These are phyloP conservation scores for Phytophthora citrophthora DNA, from an alignment of 352 stramenopile genomes.

Conservation along the genomic window DNA sequence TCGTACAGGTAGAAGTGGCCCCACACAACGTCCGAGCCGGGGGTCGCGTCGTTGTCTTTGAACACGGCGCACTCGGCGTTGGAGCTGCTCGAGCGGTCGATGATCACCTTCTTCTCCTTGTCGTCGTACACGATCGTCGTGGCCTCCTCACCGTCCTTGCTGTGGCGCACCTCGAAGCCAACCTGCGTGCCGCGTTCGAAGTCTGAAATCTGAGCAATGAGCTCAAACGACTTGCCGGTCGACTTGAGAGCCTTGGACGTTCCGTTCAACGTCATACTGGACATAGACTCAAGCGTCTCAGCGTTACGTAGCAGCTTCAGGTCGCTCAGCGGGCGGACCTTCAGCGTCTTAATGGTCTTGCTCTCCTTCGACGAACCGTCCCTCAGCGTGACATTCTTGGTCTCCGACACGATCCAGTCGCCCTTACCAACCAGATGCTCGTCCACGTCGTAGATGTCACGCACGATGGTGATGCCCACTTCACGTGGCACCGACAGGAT, in stretches of 20 bases:
- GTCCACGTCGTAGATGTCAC: constrained; percentile 59
- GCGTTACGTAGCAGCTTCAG: constrained; percentile 53
- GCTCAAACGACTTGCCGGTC: constrained; percentile 59
- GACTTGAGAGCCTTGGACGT: constrained; percentile 45
- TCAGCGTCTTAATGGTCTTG: constrained; percentile 79
- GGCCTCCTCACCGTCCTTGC: constrained; percentile 46
- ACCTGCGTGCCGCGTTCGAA: constrained; percentile 56
- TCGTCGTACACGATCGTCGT: constrained; percentile 76
- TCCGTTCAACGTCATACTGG: constrained; percentile 33
- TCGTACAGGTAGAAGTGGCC: constrained; percentile 66
- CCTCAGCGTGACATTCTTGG: constrained; percentile 34
- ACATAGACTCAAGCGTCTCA: constrained; percentile 41
- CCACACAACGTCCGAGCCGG: constrained; percentile 37
- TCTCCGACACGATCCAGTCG: constrained; percentile 65
- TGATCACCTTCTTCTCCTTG: constrained; percentile 51
- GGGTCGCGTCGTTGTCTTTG: constrained; percentile 35
- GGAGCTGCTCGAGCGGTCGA: constrained; percentile 54
- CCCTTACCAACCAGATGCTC: constrained; percentile 51
- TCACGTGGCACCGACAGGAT: constrained; percentile 67
- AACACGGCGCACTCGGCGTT: constrained; percentile 50
- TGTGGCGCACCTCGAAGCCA: constrained; percentile 64
- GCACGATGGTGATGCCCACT: constrained; percentile 57
- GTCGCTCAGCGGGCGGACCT: constrained; percentile 51
- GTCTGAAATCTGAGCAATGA: constrained; percentile 47
- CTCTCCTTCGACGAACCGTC: constrained; percentile 30